Percentiles rank a stretch among this genome's conserved stretches.
Conservation (phyloP, 2,329 filamentous ascomycete species). For the Calonectria honghensis region DNA sequence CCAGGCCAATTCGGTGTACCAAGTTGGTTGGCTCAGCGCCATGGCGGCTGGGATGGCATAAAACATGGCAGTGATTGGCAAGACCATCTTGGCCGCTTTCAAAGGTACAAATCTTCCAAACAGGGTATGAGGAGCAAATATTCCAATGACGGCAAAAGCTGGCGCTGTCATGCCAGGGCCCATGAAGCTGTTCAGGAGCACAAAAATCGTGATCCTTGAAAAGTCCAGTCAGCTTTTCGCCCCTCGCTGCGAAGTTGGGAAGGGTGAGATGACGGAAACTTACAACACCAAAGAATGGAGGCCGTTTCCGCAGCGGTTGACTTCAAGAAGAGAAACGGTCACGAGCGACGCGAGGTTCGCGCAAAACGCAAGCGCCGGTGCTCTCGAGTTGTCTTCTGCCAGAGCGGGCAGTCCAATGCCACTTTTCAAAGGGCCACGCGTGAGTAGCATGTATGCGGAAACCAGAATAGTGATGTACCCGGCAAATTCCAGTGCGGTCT, state of each 20-base stretch:
- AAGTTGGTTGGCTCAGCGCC: slow-evolving; percentile 4
- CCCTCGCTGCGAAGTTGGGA: not conserved
- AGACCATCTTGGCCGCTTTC: not conserved
- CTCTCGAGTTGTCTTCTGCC: not conserved
- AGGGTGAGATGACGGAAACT: not conserved
- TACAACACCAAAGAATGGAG: not conserved
- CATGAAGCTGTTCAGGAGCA: slow-evolving; percentile 1
- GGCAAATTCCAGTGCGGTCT: not conserved
- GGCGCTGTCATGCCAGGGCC: not conserved
- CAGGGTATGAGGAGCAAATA: not conserved
- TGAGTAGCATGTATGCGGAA: not conserved
- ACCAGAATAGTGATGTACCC: not conserved
- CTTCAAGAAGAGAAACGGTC: not conserved
- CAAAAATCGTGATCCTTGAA: not conserved
- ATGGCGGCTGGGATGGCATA: not conserved
- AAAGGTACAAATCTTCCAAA: slow-evolving; percentile 8
- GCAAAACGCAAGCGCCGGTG: not conserved
- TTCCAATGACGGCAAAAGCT: not conserved
- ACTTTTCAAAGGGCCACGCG: no score
- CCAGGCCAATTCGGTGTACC: slow-evolving; percentile 3
- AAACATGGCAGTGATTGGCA: not conserved
- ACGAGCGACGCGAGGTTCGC: not conserved
- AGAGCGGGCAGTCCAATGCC: not conserved
- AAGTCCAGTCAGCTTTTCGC: not conserved
- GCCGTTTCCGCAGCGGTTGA: not conserved